Percentiles rank a stretch among this genome's conserved stretches.
Evolutionary conservation across 176 grass and related monocot genomes (phyloP).

Genomic region (Guadua angustifolia): DNA sequence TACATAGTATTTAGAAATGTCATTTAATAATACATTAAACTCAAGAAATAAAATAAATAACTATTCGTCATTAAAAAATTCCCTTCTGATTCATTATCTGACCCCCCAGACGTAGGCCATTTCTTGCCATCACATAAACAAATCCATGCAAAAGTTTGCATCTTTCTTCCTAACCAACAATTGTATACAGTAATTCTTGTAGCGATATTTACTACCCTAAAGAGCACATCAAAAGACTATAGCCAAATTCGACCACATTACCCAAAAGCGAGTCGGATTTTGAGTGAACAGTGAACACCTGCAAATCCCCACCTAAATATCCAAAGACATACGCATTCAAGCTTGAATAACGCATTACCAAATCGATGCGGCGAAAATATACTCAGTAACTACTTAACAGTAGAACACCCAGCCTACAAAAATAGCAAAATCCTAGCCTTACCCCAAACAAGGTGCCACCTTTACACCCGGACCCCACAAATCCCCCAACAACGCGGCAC

Average conservation of each 20-base stretch:
- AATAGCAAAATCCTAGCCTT: not conserved
- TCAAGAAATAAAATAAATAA: not conserved
- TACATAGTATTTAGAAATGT: not conserved
- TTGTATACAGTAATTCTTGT: not conserved
- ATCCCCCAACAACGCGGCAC: conserved; percentile 17
- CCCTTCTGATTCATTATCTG: not conserved
- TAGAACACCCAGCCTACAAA: not conserved
- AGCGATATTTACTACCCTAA: not conserved
- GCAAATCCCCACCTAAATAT: not conserved
- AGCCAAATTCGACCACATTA: not conserved
- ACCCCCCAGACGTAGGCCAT: not conserved
- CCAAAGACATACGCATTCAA: not conserved
- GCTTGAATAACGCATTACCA: not conserved
- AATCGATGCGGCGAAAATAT: conserved; percentile 41
- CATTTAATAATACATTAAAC: not conserved
- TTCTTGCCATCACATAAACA: not conserved
- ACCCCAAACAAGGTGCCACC: conserved; percentile 10
- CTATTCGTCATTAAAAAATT: not conserved
- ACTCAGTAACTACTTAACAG: not conserved
- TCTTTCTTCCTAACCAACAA: not conserved
- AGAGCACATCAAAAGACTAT: not conserved
- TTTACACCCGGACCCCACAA: conserved; percentile 2
- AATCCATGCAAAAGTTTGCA: not conserved
- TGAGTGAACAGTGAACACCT: not conserved
- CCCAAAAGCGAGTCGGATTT: not conserved